Conservation (phyloP, 2,329 filamentous ascomycete genomes). For the Colletotrichum salicis region DNA sequence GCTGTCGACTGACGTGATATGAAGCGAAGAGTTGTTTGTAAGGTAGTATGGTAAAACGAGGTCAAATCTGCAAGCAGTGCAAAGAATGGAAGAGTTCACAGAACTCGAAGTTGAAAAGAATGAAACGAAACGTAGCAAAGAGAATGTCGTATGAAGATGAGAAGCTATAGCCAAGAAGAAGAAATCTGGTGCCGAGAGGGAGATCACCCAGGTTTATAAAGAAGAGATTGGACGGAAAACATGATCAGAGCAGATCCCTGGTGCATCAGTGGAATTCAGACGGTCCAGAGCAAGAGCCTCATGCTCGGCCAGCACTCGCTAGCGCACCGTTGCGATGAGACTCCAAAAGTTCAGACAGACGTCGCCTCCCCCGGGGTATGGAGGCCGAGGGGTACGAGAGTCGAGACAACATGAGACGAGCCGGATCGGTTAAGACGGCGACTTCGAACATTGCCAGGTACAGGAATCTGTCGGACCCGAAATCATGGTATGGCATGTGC, state of each 20-base stretch:
- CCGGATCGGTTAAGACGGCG: slow-evolving; percentile 1
- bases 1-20: slow-evolving; percentile 15
- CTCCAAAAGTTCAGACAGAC: background rate
- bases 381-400: background rate
- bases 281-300: slow-evolving; percentile 14
- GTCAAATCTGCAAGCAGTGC: slow-evolving; percentile 12
- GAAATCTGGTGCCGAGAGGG: slow-evolving; percentile 5
- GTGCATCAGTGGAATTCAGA: slow-evolving; percentile 21
- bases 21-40: background rate
- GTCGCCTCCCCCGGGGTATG: background rate
- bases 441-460: slow-evolving; percentile 14
- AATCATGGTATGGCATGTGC: slow-evolving; percentile 11
- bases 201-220: slow-evolving; percentile 29
- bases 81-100: slow-evolving; percentile 40
- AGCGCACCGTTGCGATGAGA: background rate
- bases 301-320: slow-evolving; percentile 5
- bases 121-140: slow-evolving; percentile 29
- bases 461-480: slow-evolving; percentile 15
- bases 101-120: slow-evolving; percentile 33
- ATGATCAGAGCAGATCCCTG: slow-evolving; percentile 18
- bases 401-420: slow-evolving; percentile 24
- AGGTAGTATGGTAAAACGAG: background rate
- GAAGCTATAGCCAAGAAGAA: slow-evolving; percentile 25
- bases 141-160: slow-evolving; percentile 26
- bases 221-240: slow-evolving; percentile 15